Evolutionary conservation across 2,329 filamentous ascomycete genomes (phyloP), one percentile per base, ranked within the genome.

Genomic region (Ophiosphaerella herpotricha): DNA sequence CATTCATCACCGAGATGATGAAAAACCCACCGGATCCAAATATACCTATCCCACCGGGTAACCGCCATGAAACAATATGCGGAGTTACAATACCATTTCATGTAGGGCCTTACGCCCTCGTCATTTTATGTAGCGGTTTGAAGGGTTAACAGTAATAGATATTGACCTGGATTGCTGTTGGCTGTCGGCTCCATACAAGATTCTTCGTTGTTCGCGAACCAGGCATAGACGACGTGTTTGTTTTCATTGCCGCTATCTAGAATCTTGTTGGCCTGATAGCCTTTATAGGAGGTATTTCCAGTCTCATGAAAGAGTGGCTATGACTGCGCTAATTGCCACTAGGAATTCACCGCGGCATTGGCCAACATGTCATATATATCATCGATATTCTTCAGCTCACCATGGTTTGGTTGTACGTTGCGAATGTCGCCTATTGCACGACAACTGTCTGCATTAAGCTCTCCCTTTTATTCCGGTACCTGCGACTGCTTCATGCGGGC

Each of bases 181-280:
- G 48, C 23, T 56, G 64, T 39, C 65, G 67, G 37, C 50, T 71
- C 12, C 59, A 68, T 37, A 66, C 61, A 39, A 58, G 66, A n/a
- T 45, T 66, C 12, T 52, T 48, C 14, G 44, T 68, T 3, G 52
- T 68, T 13, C 60, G 62, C 26, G 60, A 69, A 23, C 63, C 64
- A 5, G 64, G 71, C n/a, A 66, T 66, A 60, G 70, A 73, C 45
- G 71, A 73, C 40, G 43, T 65, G n/a, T 59, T 70, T 5, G 67
- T 73, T 21, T 50, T 68, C 9, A 33, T 70, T 13, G 66, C 65
- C 14, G 58, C 53, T 11, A 7, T 67, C 1, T 52, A 67, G 23
- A 67, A 66, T 26, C 44, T 69, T 9, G 38, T 54, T 14, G 54
- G 56, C 16, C 43, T 67, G 12, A 43, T 64, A 9, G 48, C 43